These are phyloP conservation scores for Cyclostephanos tholiformis DNA, from an alignment of 108 stramenopile genomes.

Conservation along the genomic window DNA sequence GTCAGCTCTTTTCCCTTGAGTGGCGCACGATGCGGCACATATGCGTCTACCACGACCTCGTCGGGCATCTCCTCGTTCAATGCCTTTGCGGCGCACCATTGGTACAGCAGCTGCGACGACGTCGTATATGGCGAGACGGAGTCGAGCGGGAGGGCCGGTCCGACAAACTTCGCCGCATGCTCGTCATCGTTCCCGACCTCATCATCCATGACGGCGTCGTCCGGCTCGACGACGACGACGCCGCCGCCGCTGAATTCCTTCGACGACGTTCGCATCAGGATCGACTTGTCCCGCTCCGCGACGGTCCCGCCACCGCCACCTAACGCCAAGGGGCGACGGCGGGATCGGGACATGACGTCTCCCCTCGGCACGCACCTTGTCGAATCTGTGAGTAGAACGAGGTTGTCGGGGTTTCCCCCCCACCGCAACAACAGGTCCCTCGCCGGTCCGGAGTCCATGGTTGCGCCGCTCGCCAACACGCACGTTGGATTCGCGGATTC, in stretches of 20 bases:
- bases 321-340: neutral
- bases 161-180: constrained; percentile 46
- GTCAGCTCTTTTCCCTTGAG: constrained; percentile 70
- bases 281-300: neutral
- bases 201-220: neutral
- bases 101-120: constrained; percentile 70
- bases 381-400: constrained; percentile 81
- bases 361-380: constrained; percentile 60
- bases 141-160: constrained; percentile 45
- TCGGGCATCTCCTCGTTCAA: constrained; percentile 87
- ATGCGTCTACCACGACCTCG: constrained; percentile 70
- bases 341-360: constrained; percentile 35
- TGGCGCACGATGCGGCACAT: constrained; percentile 67
- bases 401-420: constrained; percentile 82
- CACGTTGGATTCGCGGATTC: constrained; percentile 67
- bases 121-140: constrained; percentile 62
- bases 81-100: constrained; percentile 82
- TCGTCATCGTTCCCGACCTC: constrained; percentile 6
- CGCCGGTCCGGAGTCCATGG: constrained; percentile 82
- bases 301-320: neutral
- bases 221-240: neutral
- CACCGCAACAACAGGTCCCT: constrained; percentile 77
- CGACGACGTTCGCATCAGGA: constrained; percentile 10
- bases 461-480: constrained; percentile 77
- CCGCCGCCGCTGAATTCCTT: constrained; percentile 5